Evolutionary conservation across 2,329 filamentous ascomycete species (phyloP).

Genomic region (Alternaria triticina): DNA sequence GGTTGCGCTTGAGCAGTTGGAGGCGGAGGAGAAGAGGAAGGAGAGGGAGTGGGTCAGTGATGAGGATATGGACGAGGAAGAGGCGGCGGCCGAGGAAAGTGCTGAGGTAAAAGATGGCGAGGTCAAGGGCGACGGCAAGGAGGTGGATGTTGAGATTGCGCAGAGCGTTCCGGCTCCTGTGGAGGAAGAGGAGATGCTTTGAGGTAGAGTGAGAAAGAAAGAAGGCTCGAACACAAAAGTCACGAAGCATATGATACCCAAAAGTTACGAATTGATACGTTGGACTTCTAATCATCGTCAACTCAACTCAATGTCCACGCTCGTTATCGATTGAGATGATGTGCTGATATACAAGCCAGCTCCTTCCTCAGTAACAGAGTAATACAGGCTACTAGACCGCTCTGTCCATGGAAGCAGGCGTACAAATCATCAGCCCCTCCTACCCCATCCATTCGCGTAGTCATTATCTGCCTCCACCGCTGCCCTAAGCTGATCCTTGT

Average conservation of each 20-base stretch:
- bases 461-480: slow-evolving; percentile 39
- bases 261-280: slow-evolving; percentile 7
- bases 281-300: neutral
- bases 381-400: neutral
- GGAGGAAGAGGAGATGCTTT: slow-evolving; percentile 39
- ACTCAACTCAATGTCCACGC: neutral
- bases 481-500: slow-evolving; percentile 63
- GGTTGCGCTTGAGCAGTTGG: slow-evolving; percentile 21
- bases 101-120: slow-evolving; percentile 6
- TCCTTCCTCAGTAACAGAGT: neutral
- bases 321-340: neutral
- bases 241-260: slow-evolving; percentile 13
- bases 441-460: slow-evolving; percentile 9
- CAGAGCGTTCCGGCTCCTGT: slow-evolving; percentile 18
- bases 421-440: neutral
- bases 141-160: slow-evolving; percentile 17
- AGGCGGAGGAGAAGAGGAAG: slow-evolving; percentile 15
- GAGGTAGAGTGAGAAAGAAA: neutral
- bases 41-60: slow-evolving; percentile 38
- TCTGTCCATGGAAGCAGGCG: neutral
- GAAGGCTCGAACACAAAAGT: neutral
- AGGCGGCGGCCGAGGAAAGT: neutral
- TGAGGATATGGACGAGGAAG: slow-evolving; percentile 36
- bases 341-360: neutral
- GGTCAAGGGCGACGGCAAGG: slow-evolving; percentile 23